Evolutionary conservation across 371 early-diverging fungal species (phyloP).

Genomic region (Mucor mucedo): DNA sequence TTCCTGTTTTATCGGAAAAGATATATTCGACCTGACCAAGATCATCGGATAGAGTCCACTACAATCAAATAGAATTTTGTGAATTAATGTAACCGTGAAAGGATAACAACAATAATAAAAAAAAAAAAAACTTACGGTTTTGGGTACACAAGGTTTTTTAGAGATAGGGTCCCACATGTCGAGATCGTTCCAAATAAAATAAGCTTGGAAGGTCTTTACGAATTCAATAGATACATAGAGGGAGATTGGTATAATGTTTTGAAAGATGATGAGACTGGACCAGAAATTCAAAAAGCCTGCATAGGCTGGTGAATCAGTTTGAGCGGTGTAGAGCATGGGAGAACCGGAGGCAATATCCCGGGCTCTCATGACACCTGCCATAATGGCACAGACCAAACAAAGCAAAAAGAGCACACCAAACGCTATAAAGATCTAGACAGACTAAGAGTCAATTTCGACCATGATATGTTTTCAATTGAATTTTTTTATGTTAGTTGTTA

Average conservation of each 20-base stretch:
- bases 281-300: conserved; percentile 66
- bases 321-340: conserved; percentile 39
- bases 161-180: conserved; percentile 83
- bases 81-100: background rate
- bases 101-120: background rate
- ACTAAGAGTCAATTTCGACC: background rate
- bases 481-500: conserved; percentile 73
- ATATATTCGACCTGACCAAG: conserved; percentile 95
- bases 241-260: conserved; percentile 96
- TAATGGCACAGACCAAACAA: conserved; percentile 75
- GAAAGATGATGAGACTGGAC: conserved; percentile 88
- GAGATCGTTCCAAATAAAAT: conserved; percentile 85
- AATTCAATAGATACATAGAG: conserved; percentile 95
- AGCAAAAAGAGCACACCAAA: conserved; percentile 78
- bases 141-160: conserved; percentile 73
- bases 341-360: conserved; percentile 38
- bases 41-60: conserved; percentile 96
- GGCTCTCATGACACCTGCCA: conserved; percentile 58
- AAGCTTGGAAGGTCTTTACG: conserved; percentile 79
- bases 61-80: background rate
- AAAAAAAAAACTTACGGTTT: conserved; percentile 51
- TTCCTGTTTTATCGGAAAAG: conserved; percentile 98
- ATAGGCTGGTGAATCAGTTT: conserved; percentile 40
- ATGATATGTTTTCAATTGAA: background rate
- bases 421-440: conserved; percentile 68